Base-by-base conservation (phyloP, 306 rosid species). In the Urtica urens region DNA sequence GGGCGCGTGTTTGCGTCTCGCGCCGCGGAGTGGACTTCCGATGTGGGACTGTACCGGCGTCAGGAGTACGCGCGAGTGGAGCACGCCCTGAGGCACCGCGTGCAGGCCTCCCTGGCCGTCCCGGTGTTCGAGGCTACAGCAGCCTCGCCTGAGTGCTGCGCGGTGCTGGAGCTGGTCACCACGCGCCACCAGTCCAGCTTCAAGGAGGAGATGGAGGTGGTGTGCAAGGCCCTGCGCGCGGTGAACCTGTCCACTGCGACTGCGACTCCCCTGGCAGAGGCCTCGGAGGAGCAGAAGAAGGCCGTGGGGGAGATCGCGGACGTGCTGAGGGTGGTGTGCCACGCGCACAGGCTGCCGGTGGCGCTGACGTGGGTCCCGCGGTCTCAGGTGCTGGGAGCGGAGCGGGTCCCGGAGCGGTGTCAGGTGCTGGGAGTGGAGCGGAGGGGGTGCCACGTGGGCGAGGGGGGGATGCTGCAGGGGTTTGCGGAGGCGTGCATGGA, bases 331-430 rank as follows among this genome's bases (percentile, higher is more conserved):
- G 93, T 79, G 51, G 78, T 87, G 34, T 87, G 96, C 62, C 85
- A 83, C 69, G 85, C 93, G 5, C 94, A 87, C 67, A 83, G 82
- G 25, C 66, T 87, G 69, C 96, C 96, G 0, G 55, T 83, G 64
- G 96, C 94, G 15, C 50, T 83, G 43, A 83, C 96, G 27, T 87
- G 96, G 94, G 72, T 87, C 67, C 94, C 96, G 19, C 80, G 92
- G 53, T 74, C 58, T 62, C 65, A 66, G 56, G 43, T n/a, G n/a
- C n/a, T n/a, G n/a, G n/a, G n/a, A n/a, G 42, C 21, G 67, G 63
- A 35, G 74, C 66, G 43, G 37, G 37, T 23, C 59, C 33, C 48
- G 64, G 72, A 47, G 82, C 67, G 59, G 62, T 46, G 47, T 40
- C 53, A 31, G 39, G 66, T 87, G 59, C 59, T 87, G 6, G 83